These are phyloP conservation scores for Rugonectria rugulosa DNA, from an alignment of 2,329 filamentous ascomycete species.

Conservation along the genomic window DNA sequence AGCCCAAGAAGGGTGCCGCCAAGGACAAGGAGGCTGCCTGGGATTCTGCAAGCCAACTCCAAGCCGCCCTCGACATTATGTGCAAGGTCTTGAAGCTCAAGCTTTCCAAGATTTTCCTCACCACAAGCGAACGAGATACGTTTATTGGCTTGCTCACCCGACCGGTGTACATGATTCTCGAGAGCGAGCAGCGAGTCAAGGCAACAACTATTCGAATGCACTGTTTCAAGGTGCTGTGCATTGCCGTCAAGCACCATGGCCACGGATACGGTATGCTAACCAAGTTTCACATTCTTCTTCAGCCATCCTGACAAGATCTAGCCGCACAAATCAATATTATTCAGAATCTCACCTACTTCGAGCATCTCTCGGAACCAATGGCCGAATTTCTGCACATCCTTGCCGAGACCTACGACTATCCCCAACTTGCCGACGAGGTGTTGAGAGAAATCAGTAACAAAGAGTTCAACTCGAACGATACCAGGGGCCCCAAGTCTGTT, in stretches of 20 bases:
- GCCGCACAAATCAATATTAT: slow-evolving; percentile 97
- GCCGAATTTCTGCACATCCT: slow-evolving; percentile 97
- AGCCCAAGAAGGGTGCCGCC: slow-evolving; percentile 77
- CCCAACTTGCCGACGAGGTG: slow-evolving; percentile 92
- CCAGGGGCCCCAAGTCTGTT: slow-evolving; percentile 93
- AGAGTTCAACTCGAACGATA: slow-evolving; percentile 97
- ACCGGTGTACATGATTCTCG: slow-evolving; percentile 90
- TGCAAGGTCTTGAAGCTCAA: slow-evolving; percentile 95
- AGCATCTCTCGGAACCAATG: slow-evolving; percentile 99
- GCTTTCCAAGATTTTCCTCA: slow-evolving; percentile 90
- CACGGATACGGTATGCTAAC: slow-evolving; percentile 82
- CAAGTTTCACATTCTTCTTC: neutral
- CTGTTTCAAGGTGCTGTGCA: slow-evolving; percentile 94
- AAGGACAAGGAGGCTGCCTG: slow-evolving; percentile 87
- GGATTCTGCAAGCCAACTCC: slow-evolving; percentile 89
- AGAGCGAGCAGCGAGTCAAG: slow-evolving; percentile 93
- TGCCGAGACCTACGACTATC: slow-evolving; percentile 96
- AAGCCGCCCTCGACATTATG: slow-evolving; percentile 90
- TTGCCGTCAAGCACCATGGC: slow-evolving; percentile 96
- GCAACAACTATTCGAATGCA: slow-evolving; percentile 91
- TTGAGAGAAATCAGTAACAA: slow-evolving; percentile 95
- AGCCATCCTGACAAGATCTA: slow-evolving; percentile 50
- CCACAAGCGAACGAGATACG: slow-evolving; percentile 94
- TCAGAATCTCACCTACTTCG: slow-evolving; percentile 97
- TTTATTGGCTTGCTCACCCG: slow-evolving; percentile 92